These are phyloP conservation scores for Isabelozyma pseudorhagii DNA, from an alignment of 805 yeast genomes.

Conservation along the genomic window DNA sequence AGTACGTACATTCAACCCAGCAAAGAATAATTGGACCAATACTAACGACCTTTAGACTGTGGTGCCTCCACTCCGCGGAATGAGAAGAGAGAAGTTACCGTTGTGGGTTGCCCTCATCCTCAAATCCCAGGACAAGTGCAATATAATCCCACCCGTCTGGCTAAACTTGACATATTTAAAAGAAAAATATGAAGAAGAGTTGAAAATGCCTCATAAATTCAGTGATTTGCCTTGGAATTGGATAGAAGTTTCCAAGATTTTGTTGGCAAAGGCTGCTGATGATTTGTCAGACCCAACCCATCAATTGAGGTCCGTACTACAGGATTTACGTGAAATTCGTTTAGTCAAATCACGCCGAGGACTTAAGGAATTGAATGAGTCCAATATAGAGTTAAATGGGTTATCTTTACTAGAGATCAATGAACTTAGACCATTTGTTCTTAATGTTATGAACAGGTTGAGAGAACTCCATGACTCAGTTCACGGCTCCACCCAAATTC, in stretches of 20 bases:
- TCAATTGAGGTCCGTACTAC: slow-evolving; percentile 64
- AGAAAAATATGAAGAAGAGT: slow-evolving; percentile 64
- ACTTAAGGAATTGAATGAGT: slow-evolving; percentile 70
- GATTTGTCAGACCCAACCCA: slow-evolving; percentile 75
- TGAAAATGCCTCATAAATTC: slow-evolving; percentile 54
- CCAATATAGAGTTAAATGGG: slow-evolving; percentile 79
- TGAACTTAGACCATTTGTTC: slow-evolving; percentile 79
- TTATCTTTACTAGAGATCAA: slow-evolving; percentile 82
- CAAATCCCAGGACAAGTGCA: slow-evolving; percentile 82
- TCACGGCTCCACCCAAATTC: slow-evolving; percentile 8
- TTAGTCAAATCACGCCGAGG: slow-evolving; percentile 81
- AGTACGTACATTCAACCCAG: slow-evolving; percentile 28
- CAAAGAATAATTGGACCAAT: background rate
- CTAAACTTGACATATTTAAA: slow-evolving; percentile 53
- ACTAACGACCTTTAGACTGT: slow-evolving; percentile 30
- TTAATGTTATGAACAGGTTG: slow-evolving; percentile 76
- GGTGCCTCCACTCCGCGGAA: slow-evolving; percentile 60
- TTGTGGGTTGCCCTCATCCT: slow-evolving; percentile 84
- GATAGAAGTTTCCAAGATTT: slow-evolving; percentile 74
- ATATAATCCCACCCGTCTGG: slow-evolving; percentile 86
- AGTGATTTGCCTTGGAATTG: slow-evolving; percentile 81
- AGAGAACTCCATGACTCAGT: slow-evolving; percentile 48
- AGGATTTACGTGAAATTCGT: slow-evolving; percentile 82
- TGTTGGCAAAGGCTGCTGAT: slow-evolving; percentile 69
- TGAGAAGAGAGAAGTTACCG: slow-evolving; percentile 70